Evolutionary conservation across 495 filamentous ascomycete species (phyloP).

Genomic region (Penicillium steckii): DNA sequence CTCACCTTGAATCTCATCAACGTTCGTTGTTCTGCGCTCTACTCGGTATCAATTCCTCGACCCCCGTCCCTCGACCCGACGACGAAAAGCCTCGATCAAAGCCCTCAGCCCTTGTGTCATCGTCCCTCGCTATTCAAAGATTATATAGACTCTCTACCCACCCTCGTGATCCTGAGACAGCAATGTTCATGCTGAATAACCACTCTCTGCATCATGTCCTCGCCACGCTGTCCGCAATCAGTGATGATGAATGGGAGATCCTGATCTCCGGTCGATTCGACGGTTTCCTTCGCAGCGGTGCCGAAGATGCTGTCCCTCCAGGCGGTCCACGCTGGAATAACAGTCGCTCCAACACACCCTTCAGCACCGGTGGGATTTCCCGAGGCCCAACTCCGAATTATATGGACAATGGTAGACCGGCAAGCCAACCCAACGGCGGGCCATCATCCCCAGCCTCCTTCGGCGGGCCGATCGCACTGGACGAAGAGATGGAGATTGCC

Average conservation of each 20-base stretch:
- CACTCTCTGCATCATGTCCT: conserved; percentile 80
- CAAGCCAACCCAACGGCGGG: conserved; percentile 37
- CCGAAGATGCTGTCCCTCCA: conserved; percentile 56
- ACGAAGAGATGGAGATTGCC: conserved; percentile 93
- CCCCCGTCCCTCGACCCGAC: conserved; percentile 40
- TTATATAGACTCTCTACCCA: conserved; percentile 70
- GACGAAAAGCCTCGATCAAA: conserved; percentile 53
- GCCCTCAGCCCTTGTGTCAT: conserved; percentile 67
- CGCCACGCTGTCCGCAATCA: conserved; percentile 82
- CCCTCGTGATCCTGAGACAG: conserved; percentile 81
- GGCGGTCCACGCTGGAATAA: conserved; percentile 27
- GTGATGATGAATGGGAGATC: conserved; percentile 90
- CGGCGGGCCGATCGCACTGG: conserved; percentile 73
- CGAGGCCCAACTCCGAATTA: conserved; percentile 39
- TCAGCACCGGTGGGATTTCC: conserved; percentile 39
- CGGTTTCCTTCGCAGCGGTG: conserved; percentile 94
- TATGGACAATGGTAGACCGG: conserved; percentile 36
- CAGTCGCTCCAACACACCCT: conserved; percentile 45
- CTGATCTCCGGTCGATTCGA: conserved; percentile 95
- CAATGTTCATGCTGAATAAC: conserved; percentile 86
- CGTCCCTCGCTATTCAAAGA: conserved; percentile 74
- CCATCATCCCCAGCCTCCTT: conserved; percentile 39
- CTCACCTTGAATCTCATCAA: conserved; percentile 73
- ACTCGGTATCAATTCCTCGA: conserved; percentile 61
- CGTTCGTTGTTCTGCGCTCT: conserved; percentile 76